Evolutionary conservation across 202 grass and related monocot species (phyloP).

Genomic region (Elaeis oleifera): DNA sequence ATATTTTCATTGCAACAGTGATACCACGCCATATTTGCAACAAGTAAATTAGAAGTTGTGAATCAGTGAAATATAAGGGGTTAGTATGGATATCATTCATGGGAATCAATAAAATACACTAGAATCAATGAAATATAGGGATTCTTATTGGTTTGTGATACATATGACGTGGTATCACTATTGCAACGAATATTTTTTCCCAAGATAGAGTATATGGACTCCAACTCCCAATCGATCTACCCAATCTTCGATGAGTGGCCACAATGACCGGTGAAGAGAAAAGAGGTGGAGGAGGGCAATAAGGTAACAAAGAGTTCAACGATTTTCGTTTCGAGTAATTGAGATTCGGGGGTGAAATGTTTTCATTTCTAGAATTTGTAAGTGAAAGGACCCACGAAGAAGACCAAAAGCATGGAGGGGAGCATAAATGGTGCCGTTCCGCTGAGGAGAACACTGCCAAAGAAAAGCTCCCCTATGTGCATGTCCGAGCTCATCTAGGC

Average conservation of each 20-base stretch:
- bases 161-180: no score
- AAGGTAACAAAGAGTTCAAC: neutral
- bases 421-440: neutral
- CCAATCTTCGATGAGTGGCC: slow-evolving; percentile 21
- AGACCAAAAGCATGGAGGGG: slow-evolving; percentile 26
- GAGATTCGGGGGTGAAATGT: neutral
- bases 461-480: slow-evolving; percentile 74
- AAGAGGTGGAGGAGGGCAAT: neutral
- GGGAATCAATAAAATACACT: no score
- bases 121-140: no score
- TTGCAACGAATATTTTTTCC: neutral
- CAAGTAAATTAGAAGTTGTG: no score
- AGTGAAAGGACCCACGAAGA: slow-evolving; percentile 26
- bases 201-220: slow-evolving; percentile 15
- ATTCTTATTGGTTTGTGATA: no score
- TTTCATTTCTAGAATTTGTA: slow-evolving; percentile 13
- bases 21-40: no score
- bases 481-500: slow-evolving; percentile 66
- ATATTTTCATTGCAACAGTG: no score
- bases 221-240: neutral
- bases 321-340: slow-evolving; percentile 6
- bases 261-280: slow-evolving; percentile 25
- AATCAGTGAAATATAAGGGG: no score
- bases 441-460: slow-evolving; percentile 13
- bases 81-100: no score